These are phyloP conservation scores for Nitzschia sp. DNA, from an alignment of 108 stramenopile genomes.

Conservation along the genomic window DNA sequence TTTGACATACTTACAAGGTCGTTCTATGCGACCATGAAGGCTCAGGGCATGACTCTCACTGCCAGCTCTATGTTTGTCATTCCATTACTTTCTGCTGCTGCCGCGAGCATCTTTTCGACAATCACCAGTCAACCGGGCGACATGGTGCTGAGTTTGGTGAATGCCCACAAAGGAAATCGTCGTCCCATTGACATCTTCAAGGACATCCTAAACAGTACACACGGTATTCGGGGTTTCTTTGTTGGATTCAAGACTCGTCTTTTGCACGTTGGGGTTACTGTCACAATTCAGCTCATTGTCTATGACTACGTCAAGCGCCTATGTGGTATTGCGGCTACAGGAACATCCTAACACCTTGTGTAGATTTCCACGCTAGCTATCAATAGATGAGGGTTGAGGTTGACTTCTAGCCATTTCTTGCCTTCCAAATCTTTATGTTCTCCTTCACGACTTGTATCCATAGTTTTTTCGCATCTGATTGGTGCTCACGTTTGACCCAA, in stretches of 20 bases:
- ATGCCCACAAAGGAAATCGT: constrained; percentile 62
- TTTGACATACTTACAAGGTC: constrained; percentile 72
- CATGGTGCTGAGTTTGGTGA: constrained; percentile 79
- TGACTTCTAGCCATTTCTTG: background rate
- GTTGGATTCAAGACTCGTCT: constrained; percentile 76
- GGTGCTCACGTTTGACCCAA: constrained; percentile 61
- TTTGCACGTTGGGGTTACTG: constrained; percentile 87
- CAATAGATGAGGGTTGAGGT: too few species aligned
- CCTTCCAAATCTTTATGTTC: constrained; percentile 48
- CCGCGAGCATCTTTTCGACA: constrained; percentile 75
- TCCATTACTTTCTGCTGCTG: constrained; percentile 69
- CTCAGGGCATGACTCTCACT: constrained; percentile 37
- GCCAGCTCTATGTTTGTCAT: constrained; percentile 41
- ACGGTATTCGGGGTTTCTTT: constrained; percentile 67
- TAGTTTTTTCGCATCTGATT: constrained; percentile 53
- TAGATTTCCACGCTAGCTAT: too few species aligned
- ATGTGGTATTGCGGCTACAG: constrained; percentile 75
- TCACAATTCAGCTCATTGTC: constrained; percentile 86
- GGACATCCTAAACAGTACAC: constrained; percentile 52
- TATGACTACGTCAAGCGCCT: constrained; percentile 87
- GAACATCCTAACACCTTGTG: constrained; percentile 33
- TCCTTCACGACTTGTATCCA: constrained; percentile 71
- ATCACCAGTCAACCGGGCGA: constrained; percentile 91
- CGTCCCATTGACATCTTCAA: constrained; percentile 51
- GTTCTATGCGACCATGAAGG: constrained; percentile 39